Base-by-base conservation (phyloP, 2,329 filamentous ascomycete genomes). In the Chrysoporthe deuterocubensis region DNA sequence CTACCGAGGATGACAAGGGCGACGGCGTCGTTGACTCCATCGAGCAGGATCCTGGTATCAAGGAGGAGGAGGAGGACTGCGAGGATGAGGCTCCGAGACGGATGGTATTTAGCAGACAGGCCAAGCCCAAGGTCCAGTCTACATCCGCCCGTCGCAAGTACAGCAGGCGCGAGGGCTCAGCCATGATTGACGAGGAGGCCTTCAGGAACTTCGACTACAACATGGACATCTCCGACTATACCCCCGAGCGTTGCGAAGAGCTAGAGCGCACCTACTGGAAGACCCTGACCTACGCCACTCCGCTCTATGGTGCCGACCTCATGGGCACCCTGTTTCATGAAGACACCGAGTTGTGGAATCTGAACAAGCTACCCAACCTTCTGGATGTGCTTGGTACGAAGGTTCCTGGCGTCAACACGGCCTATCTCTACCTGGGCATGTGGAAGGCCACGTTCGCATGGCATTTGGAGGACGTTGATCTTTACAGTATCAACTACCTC, bases 401-500 rank as follows among this genome's bases (percentile, higher is more conserved):
- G 74, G 93, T 99, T 9, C 96, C 96, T 3, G 96, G 96, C 72
- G 96, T 99, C 76, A 99, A 99, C 76, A 99, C 95, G 1, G 95
- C 96, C 1, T 99, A 99, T 76, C 87, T 99, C 1, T 99, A 99
- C 76, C 85, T 99, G 69, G 96, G 96, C 56, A 99, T 99, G 96
- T 99, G 96, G 96, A 98, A 98, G 79, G 95, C 96, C 14, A 98
- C 96, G 0, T 99, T 99, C 78, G 96, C 96, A 9, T 99, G 96
- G 96, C 96, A 99, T 85, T 82, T 99, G 64, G 96, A 99, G 78
- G 96, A 99, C 77, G 95, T 99, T 54, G 96, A 99, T 81, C 87
- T 99, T 4, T 99, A 99, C 88, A 98, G 94, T 78, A 99, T 99
- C 85, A 99, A 99, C 81, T 99, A 97, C 78, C 94, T 99, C 69